phyloP scores from a whole-genome alignment of 805 yeast genomes.

The Teunomyces aglyptinius region DNA sequence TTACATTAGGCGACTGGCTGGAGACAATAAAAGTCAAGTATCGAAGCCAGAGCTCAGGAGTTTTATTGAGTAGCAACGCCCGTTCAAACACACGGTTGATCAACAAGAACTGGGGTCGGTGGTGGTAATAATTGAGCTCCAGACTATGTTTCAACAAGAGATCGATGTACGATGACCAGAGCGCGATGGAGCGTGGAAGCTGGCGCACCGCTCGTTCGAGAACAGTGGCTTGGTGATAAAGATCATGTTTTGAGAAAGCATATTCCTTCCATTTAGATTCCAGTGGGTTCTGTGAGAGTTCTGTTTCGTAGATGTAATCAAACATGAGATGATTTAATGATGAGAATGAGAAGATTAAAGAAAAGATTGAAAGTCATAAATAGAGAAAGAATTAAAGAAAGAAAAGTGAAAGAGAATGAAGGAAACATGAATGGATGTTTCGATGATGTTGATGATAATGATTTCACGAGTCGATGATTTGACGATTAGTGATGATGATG shows the following conservation, averaged over 20 bases:
- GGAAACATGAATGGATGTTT: too few species aligned
- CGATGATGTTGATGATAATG: too few species aligned
- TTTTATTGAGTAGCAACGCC: conserved; percentile 43
- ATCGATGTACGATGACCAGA: conserved; percentile 55
- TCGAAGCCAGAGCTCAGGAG: conserved; percentile 52
- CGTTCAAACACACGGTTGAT: conserved; percentile 48
- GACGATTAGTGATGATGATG: too few species aligned
- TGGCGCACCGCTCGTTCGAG: conserved; percentile 49
- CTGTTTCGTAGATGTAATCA: conserved; percentile 29
- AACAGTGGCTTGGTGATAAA: conserved; percentile 44
- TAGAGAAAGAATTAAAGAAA: too few species aligned
- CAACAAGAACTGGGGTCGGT: conserved; percentile 27
- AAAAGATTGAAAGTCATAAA: too few species aligned
- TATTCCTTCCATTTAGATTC: conserved; percentile 47
- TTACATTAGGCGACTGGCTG: conserved; percentile 28
- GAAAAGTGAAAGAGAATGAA: too few species aligned
- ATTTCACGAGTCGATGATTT: too few species aligned
- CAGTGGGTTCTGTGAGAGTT: conserved; percentile 31
- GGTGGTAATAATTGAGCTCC: conserved; percentile 24
- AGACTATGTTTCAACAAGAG: conserved; percentile 32
- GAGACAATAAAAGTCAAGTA: conserved; percentile 44
- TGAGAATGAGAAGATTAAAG: neutral
- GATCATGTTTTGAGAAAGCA: conserved; percentile 17
- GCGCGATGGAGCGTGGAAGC: conserved; percentile 45
- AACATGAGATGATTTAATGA: conserved; percentile 9